Conservation (phyloP, 2,329 filamentous ascomycete genomes). For the Aspergillus sp. region DNA sequence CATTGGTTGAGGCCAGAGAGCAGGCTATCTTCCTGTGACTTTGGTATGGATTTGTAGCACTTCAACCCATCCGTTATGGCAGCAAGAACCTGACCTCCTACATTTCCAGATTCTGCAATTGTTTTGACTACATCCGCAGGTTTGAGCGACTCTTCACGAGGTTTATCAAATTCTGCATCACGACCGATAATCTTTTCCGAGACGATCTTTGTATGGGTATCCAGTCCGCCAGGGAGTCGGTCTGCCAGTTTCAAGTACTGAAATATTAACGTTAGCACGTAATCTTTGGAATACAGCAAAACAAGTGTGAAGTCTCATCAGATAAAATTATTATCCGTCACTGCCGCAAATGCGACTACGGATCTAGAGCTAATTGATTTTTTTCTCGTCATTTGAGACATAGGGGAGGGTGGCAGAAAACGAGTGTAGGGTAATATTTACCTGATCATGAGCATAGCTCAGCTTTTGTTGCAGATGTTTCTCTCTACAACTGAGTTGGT, state of each 20-base stretch:
- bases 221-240: slow-evolving; percentile 23
- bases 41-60: slow-evolving; percentile 34
- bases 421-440: slow-evolving; percentile 18
- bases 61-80: slow-evolving; percentile 36
- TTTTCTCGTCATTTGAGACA: slow-evolving; percentile 47
- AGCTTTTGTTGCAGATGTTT: slow-evolving; percentile 32
- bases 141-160: slow-evolving; percentile 58
- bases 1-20: slow-evolving; percentile 33
- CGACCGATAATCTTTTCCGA: slow-evolving; percentile 26
- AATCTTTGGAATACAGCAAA: slow-evolving; percentile 9
- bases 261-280: slow-evolving; percentile 20
- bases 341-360: slow-evolving; percentile 59
- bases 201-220: slow-evolving; percentile 24
- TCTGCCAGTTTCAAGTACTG: slow-evolving; percentile 33
- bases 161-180: slow-evolving; percentile 23
- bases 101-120: slow-evolving; percentile 59
- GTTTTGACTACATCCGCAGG: slow-evolving; percentile 55
- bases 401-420: slow-evolving; percentile 3
- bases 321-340: slow-evolving; percentile 61
- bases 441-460: slow-evolving; percentile 37
- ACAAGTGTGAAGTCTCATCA: slow-evolving; percentile 38
- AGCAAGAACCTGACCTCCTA: slow-evolving; percentile 51
- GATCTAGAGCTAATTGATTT: slow-evolving; percentile 75
- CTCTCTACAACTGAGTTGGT: slow-evolving; percentile 35
- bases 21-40: slow-evolving; percentile 22